Base-by-base conservation (phyloP, 164 flowering plant species). In the Platanus orientalis region DNA sequence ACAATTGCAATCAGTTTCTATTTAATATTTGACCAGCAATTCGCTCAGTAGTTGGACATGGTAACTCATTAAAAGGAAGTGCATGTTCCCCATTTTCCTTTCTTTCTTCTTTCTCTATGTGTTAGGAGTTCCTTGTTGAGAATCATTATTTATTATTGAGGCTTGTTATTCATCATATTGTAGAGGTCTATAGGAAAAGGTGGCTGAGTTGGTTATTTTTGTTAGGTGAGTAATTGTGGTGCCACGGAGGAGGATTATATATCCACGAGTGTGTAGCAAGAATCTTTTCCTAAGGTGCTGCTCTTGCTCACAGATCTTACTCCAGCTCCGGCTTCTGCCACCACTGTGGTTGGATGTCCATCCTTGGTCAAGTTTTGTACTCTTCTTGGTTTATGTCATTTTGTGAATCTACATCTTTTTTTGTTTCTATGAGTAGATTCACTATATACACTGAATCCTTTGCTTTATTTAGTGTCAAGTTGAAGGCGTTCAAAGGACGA, bases 151-250 rank as follows among this genome's bases (percentile, higher is more conserved):
- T 20, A 11, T 7, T 49, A 3, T 13, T 26, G 29, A 26, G 17
- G 56, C 3, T 3, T 53, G 56, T 27, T 53, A 13, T 27, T 9
- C 20, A 14, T 26, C 14, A 23, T 51, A 25, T 53, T 27, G 56
- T 53, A 25, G 56, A 26, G 13, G 29, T 12, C 17, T 10, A 24
- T 24, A 23, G 29, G 29, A 26, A 52, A 36, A 52, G 17, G 0
- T 52, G 29, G 29, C 55, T 52, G 55, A 52, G 55, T 52, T 52
- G 55, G 52, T 25, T 52, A 10, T 10, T 52, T 52, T 52, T 52
- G 16, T 52, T 52, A 52, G 55, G 29, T 12, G 29, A 52, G 55
- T 52, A 52, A 52, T 52, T 52, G 55, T 52, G 55, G 55, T 52
- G 55, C 55, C 29, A 52, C 25, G 12, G 28, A 24, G 55, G 55